phyloP scores from a whole-genome alignment of 257 asterid species.

The Scutellaria baicalensis region DNA sequence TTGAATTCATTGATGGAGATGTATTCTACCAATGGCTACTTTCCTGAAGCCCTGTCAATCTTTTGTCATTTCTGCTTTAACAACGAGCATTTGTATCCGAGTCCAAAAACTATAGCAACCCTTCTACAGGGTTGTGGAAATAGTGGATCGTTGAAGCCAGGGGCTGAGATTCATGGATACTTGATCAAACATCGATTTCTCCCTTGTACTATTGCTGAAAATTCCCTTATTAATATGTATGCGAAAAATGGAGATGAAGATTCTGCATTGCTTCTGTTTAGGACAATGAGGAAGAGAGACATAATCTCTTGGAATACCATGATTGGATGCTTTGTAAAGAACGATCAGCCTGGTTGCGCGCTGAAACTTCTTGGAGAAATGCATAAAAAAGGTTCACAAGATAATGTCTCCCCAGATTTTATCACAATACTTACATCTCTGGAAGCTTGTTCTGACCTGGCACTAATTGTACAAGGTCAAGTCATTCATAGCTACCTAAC shows the following conservation, averaged over 20 bases:
- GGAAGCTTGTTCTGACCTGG: conserved; percentile 36
- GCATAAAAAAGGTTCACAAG: conserved; percentile 15
- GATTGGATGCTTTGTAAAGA: conserved; percentile 31
- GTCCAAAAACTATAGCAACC: conserved; percentile 38
- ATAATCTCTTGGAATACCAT: conserved; percentile 46
- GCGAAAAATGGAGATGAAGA: conserved; percentile 14
- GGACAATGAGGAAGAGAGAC: conserved; percentile 28
- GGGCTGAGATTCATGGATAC: conserved; percentile 38
- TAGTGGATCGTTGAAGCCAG: conserved; percentile 15
- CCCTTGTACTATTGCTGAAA: conserved; percentile 24
- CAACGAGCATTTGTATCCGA: conserved; percentile 28
- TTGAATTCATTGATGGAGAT: conserved; percentile 33
- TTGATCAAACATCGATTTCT: conserved; percentile 35
- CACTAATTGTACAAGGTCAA: conserved; percentile 26
- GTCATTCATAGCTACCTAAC: conserved; percentile 29
- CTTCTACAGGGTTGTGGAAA: conserved; percentile 32
- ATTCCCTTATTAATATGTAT: conserved; percentile 44
- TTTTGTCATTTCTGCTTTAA: conserved; percentile 24
- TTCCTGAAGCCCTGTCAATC: conserved; percentile 16
- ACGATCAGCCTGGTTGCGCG: conserved; percentile 24
- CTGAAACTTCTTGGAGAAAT: conserved; percentile 24
- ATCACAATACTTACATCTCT: conserved; percentile 34
- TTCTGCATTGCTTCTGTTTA: conserved; percentile 27
- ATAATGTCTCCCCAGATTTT: conserved; percentile 26
- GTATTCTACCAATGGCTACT: conserved; percentile 32